Evolutionary conservation across 164 flowering plant genomes (phyloP), one percentile per base, ranked within the genome.

Genomic region (Cinnamomum chago): DNA sequence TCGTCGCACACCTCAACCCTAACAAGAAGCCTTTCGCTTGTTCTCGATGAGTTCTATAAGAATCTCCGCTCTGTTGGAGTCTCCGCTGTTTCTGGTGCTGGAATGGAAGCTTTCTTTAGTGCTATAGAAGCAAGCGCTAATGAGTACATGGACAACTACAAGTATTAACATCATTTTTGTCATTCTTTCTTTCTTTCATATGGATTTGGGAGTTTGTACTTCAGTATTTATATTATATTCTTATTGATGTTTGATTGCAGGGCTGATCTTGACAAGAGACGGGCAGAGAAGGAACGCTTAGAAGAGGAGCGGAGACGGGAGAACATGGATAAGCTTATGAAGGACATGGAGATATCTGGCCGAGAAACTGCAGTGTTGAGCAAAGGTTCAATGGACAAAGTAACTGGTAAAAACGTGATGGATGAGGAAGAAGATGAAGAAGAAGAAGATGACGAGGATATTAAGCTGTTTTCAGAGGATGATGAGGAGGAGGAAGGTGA

Each of bases 81-180:
- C 2, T 95, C 99, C 78, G 96, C 99, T 33, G 85, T 92, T 73
- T 75, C 96, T 77, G 97, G 99, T 74, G 86, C 90, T 77, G 99
- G 99, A 65, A 89, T 93, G 90, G 92, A 85, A 24, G 90, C 80
- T 23, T 93, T 93, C 83, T 93, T 95, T 72, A 88, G 90, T 79
- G 87, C 95, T 58, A 82, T 95, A 73, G 93, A 93, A 71, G 86
- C 87, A n/a, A 91, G 99, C 79, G 89, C 95, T 35, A 88, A 88
- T 25, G 99, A 95, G 79, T 95, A 83, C 88, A 91, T 95, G 98
- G 93, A 88, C 68, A 92, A 77, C 68, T 95, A 95, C 78, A 95
- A 87, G 98, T 95, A 86, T 40, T 35, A 30, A 27, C 24, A 11
- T 50, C 2, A 23, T 24, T 51, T 13, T 14, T 18, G 60, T 23